Evolutionary conservation across 2,329 filamentous ascomycete species (phyloP).

Genomic region (Trichoderma guizhouense): DNA sequence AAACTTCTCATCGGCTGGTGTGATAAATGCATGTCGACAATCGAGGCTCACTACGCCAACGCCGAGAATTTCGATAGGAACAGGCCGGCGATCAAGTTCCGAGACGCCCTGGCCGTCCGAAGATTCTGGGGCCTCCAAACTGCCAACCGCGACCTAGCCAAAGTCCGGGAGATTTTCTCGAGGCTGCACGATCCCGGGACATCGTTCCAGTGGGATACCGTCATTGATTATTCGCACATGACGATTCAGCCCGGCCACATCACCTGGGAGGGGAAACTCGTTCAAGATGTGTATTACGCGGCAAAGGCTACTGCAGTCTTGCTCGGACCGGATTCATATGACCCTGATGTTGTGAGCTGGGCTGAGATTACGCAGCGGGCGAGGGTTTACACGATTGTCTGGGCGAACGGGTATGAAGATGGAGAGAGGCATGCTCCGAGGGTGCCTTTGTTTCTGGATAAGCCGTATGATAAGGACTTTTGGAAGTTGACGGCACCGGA

Average conservation of each 20-base stretch:
- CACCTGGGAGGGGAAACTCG: not conserved
- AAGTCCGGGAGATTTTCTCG: not conserved
- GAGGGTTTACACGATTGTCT: not conserved
- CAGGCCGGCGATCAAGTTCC: not conserved
- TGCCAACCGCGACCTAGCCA: not conserved
- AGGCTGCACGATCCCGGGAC: not conserved
- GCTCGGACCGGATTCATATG: not conserved
- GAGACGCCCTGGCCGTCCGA: not conserved
- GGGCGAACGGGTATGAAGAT: not conserved
- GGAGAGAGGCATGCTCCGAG: not conserved
- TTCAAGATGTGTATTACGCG: not conserved
- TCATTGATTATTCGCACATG: not conserved
- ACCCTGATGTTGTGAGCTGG: not conserved
- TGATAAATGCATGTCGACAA: not conserved
- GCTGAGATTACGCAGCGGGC: not conserved
- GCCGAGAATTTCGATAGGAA: not conserved
- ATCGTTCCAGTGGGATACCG: not conserved
- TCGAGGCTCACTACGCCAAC: not conserved
- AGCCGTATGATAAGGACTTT: not conserved
- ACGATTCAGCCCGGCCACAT: not conserved
- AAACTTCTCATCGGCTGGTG: not conserved
- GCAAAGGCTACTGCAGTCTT: not conserved
- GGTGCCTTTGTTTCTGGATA: not conserved
- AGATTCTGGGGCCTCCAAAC: not conserved
- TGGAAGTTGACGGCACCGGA: not conserved